phyloP scores from a whole-genome alignment of 768 basidiomycete genomes.

The Terana coerulea region DNA sequence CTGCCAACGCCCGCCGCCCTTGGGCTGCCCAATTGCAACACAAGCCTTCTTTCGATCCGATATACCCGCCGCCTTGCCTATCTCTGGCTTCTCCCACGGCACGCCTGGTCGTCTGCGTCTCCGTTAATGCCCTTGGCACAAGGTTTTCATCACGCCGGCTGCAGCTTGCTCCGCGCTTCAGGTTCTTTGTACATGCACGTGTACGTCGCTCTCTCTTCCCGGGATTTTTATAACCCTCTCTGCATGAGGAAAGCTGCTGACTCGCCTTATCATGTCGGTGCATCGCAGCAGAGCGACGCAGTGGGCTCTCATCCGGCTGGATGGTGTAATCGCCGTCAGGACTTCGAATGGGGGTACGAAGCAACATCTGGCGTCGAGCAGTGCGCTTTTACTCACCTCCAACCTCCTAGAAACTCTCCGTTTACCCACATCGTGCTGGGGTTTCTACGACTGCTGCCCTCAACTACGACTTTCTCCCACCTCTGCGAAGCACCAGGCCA shows the following conservation, averaged over 20 bases:
- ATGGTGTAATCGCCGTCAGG: no score
- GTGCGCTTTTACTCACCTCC: no score
- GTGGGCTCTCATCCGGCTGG: no score
- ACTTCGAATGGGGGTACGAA: no score
- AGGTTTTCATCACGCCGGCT: slow-evolving; percentile 13
- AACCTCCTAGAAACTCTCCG: no score
- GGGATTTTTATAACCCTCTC: not conserved
- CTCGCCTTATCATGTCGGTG: not conserved
- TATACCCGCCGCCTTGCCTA: slow-evolving; percentile 4
- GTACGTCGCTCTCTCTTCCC: not conserved
- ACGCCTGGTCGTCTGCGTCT: not conserved
- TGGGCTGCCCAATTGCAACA: not conserved
- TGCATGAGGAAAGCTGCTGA: no score
- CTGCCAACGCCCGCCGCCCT: not conserved
- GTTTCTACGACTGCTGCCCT: no score
- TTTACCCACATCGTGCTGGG: no score
- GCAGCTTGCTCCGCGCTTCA: slow-evolving; percentile 3
- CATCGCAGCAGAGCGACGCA: no score
- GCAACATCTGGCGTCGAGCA: no score
- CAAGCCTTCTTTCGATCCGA: slow-evolving; percentile 5
- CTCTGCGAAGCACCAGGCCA: no score
- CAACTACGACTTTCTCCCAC: no score
- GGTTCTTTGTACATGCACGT: not conserved
- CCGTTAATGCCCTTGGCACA: slow-evolving; percentile 2
- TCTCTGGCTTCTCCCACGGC: slow-evolving; percentile 2